Evolutionary conservation across 2,329 filamentous ascomycete species (phyloP), one percentile per base, ranked within the genome.

Genomic region (Coniochaeta ligniaria): DNA sequence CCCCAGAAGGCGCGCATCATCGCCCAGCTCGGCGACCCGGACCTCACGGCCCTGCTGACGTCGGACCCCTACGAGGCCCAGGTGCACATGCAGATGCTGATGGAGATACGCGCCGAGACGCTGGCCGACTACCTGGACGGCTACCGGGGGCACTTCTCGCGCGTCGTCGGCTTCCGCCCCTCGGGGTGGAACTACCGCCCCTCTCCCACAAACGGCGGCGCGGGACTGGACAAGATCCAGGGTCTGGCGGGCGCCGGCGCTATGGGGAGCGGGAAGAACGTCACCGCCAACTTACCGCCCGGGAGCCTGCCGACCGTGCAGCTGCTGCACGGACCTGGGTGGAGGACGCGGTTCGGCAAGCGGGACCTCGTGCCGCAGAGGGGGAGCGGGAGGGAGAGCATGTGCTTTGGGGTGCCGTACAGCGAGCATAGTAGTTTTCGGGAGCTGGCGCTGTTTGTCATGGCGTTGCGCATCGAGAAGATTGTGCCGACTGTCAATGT

Each of bases 41-140:
- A 96, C 69, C 82, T 99, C 5, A 80, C 87, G 28, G 81, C 83
- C 0, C 83, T 92, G 4, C 83, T 99, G 68, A 99, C 95, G 0
- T 81, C 82, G 8, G 79, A 97, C 70, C 92, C 95, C 0, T 77
- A 83, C 24, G 90, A 91, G 67, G 95, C 95, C 0, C 94, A 98
- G 73, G 92, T 99, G 0, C 95, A 99, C 75, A 97, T 99, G 93
- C 96, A 96, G 67, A 92, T 90, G 68, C 81, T 99, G 11, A 95
- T 95, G 81, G 94, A 98, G 73, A 92, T 99, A 66, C 88, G 92
- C 28, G 87, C 92, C 36, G 93, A 97, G 66, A 96, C 94, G 0
- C 81, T 99, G 1, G 87, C 91, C 65, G 93, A 96, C 63, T 99
- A 99, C 69, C 83, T 98, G 6, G 85, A 88, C 67, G 81, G 84